Conservation (phyloP, 495 filamentous ascomycete genomes). For the Penicillium atrosanguineum region DNA sequence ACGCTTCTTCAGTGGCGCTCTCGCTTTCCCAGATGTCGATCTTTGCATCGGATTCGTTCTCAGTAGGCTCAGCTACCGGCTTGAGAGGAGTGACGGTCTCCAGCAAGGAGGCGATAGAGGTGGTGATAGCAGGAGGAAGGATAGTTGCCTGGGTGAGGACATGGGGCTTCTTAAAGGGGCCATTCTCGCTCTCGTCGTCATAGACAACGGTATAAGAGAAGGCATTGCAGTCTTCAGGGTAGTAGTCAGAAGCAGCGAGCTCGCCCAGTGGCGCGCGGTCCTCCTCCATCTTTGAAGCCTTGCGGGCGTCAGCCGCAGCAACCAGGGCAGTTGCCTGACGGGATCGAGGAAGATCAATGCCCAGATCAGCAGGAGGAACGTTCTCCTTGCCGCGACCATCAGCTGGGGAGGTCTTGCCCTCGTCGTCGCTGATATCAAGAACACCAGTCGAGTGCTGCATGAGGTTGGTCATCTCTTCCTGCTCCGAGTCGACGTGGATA, state of each 20-base stretch:
- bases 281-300: constrained; percentile 45
- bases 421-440: constrained; percentile 74
- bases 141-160: constrained; percentile 7
- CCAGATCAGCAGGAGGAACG: constrained; percentile 55
- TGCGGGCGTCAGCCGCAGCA: constrained; percentile 26
- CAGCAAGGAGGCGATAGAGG: constrained; percentile 33
- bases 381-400: constrained; percentile 86
- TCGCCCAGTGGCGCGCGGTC: constrained; percentile 68
- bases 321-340: constrained; percentile 24
- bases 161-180: constrained; percentile 18
- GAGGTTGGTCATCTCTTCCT: constrained; percentile 84
- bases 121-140: constrained; percentile 8
- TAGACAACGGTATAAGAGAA: constrained; percentile 57
- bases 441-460: constrained; percentile 86
- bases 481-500: constrained; percentile 88
- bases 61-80: not conserved
- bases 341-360: constrained; percentile 29
- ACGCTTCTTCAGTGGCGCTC: not conserved
- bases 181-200: constrained; percentile 50
- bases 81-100: constrained; percentile 21
- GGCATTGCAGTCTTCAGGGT: constrained; percentile 63
- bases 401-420: constrained; percentile 29
- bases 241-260: constrained; percentile 70
- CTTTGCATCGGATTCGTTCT: not conserved
- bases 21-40: not conserved